Conservation (phyloP, 1,139 yeast species). For the Sugiyamaella japonica region DNA sequence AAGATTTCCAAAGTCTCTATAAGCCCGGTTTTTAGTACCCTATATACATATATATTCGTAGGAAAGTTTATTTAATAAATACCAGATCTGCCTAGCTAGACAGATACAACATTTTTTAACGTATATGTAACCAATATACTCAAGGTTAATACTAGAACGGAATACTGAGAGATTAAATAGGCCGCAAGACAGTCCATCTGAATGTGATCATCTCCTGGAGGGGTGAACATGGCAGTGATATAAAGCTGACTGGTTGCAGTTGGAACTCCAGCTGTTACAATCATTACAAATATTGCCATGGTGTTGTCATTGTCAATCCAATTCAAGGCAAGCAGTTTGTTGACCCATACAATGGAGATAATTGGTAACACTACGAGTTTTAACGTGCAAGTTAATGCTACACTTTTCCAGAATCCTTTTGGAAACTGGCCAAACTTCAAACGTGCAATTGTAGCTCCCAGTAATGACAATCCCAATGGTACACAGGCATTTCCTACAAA, state of each 20-base stretch:
- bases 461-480: constrained; percentile 74
- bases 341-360: constrained; percentile 59
- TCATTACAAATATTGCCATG: constrained; percentile 65
- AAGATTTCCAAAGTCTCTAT: constrained; percentile 22
- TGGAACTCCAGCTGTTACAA: constrained; percentile 77
- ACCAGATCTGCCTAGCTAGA: constrained; percentile 17
- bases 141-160: constrained; percentile 57
- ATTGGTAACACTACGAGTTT: constrained; percentile 59
- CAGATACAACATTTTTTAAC: constrained; percentile 37
- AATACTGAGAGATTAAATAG: constrained; percentile 67
- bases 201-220: constrained; percentile 52
- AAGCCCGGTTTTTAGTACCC: not conserved
- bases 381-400: constrained; percentile 47
- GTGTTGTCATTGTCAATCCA: constrained; percentile 57
- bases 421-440: constrained; percentile 61
- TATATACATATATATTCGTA: not conserved
- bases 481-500: constrained; percentile 88
- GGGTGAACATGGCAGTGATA: constrained; percentile 79
- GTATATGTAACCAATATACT: constrained; percentile 50
- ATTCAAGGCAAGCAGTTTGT: constrained; percentile 48
- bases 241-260: constrained; percentile 84
- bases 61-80: not conserved
- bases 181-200: constrained; percentile 87
- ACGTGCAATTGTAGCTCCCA: constrained; percentile 87
- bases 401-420: constrained; percentile 68